phyloP scores from a whole-genome alignment of 2,329 filamentous ascomycete genomes.

The Meredithiella fracta region DNA sequence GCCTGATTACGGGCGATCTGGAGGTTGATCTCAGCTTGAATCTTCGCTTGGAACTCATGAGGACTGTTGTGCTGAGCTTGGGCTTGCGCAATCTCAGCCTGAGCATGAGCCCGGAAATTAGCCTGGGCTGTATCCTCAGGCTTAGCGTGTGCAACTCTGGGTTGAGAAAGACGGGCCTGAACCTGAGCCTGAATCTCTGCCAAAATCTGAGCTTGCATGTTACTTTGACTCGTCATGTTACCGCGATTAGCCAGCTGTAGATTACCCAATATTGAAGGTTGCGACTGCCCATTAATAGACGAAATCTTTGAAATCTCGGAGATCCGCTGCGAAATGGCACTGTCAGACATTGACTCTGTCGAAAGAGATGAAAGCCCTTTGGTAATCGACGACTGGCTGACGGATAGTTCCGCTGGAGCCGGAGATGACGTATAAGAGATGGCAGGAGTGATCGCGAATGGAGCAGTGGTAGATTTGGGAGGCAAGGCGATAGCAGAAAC shows the following conservation, averaged over 20 bases:
- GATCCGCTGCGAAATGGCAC: slow-evolving; percentile 11
- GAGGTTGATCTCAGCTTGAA: slow-evolving; percentile 11
- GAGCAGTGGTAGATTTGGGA: not conserved
- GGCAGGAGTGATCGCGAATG: not conserved
- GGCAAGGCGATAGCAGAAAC: not conserved
- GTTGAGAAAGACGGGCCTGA: slow-evolving; percentile 20
- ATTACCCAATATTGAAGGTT: slow-evolving; percentile 15
- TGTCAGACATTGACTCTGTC: slow-evolving; percentile 11
- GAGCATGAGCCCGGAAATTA: slow-evolving; percentile 9
- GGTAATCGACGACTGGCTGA: not conserved
- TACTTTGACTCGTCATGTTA: slow-evolving; percentile 6
- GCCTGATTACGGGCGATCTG: slow-evolving; percentile 11
- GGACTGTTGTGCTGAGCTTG: slow-evolving; percentile 9
- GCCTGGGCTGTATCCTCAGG: slow-evolving; percentile 9
- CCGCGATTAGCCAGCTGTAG: slow-evolving; percentile 6
- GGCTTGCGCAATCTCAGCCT: slow-evolving; percentile 13
- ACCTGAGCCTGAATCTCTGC: slow-evolving; percentile 21
- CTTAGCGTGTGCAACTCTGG: slow-evolving; percentile 7
- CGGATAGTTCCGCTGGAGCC: not conserved
- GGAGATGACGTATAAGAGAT: not conserved
- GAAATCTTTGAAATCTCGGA: slow-evolving; percentile 14
- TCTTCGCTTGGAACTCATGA: slow-evolving; percentile 8
- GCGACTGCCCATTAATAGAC: slow-evolving; percentile 16
- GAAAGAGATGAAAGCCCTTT: slow-evolving; percentile 1
- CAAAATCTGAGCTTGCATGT: slow-evolving; percentile 12